Evolutionary conservation across 805 yeast species (phyloP), one percentile per base, ranked within the genome.

Genomic region (Candida pseudoglaebosa): DNA sequence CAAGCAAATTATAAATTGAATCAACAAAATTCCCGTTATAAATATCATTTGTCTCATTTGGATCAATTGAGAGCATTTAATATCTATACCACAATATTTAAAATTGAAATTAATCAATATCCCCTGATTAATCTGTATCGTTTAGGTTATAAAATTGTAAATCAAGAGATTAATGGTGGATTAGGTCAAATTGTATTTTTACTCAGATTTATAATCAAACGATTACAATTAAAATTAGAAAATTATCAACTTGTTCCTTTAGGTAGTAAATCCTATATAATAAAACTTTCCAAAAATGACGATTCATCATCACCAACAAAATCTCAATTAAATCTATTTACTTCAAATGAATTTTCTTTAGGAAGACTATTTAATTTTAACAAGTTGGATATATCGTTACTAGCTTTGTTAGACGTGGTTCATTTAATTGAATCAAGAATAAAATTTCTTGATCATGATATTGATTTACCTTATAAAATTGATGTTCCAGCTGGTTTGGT

Each of bases 121-220:
- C 96, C 95, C 0, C 82, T 93, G 1, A 91, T 90, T 22, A 90
- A 90, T 59, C 91, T 90, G 0, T 68, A 87, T 18, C 62, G 96
- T 40, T 57, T 91, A n/a, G 98, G 98, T 0, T 59, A 65, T 38
- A 75, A 71, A 43, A 85, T 90, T 0, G 83, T 95, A 2, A 88
- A 95, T 95, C 78, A 86, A 39, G 98, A 90, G 50, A 82, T 88
- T 31, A 90, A 89, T 54, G 93, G 95, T 2, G 96, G 95, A 0
- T 62, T 90, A 50, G 98, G 98, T 0, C 96, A 90, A 48, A 64
- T 90, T 2, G 75, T 86, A 2, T 61, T 88, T 9, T 59, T 91
- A 14, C 55, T 90, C 21, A 71, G 82, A 0, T 85, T 91, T 1
- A 70, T 89, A 2, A 60, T 76, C 1, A 65, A 76, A 9, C 68